Conservation (phyloP, 352 stramenopile genomes). For the Globisporangium iwayamae region DNA sequence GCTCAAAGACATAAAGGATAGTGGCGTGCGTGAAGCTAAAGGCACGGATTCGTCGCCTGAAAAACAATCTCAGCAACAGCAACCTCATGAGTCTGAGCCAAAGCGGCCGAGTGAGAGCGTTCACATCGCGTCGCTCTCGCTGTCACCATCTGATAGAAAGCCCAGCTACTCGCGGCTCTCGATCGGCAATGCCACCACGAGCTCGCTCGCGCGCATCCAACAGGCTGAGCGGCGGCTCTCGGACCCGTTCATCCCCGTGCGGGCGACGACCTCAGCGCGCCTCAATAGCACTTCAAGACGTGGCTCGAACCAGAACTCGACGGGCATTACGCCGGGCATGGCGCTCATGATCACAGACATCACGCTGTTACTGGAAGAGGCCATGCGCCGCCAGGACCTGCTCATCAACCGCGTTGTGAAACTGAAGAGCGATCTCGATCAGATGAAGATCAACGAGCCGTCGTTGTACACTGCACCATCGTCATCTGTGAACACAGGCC, state of each 20-base stretch:
- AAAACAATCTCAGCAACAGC: background rate
- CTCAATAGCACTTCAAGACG: conserved; percentile 32
- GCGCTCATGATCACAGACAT: conserved; percentile 41
- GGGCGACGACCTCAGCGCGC: conserved; percentile 32
- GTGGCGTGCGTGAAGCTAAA: conserved; percentile 4
- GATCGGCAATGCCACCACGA: conserved; percentile 9
- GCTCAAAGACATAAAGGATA: conserved; percentile 19
- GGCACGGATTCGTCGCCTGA: background rate
- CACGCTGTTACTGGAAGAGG: conserved; percentile 37
- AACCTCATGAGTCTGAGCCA: background rate
- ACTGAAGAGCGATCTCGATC: conserved; percentile 35
- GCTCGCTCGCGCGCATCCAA: conserved; percentile 15
- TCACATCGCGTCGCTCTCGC: background rate
- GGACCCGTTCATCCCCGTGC: conserved; percentile 21
- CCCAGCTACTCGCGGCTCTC: conserved; percentile 8
- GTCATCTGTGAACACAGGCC: background rate
- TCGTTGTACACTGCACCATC: background rate
- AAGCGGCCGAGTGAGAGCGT: background rate
- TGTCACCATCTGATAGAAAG: background rate
- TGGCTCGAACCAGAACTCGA: conserved; percentile 13
- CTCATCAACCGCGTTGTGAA: conserved; percentile 35
- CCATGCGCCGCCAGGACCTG: conserved; percentile 40
- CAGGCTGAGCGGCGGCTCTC: conserved; percentile 24
- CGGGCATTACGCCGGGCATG: conserved; percentile 34
- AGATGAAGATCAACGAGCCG: conserved; percentile 13